Conservation (phyloP, 306 rosid genomes). For the Citrullus amarus region DNA sequence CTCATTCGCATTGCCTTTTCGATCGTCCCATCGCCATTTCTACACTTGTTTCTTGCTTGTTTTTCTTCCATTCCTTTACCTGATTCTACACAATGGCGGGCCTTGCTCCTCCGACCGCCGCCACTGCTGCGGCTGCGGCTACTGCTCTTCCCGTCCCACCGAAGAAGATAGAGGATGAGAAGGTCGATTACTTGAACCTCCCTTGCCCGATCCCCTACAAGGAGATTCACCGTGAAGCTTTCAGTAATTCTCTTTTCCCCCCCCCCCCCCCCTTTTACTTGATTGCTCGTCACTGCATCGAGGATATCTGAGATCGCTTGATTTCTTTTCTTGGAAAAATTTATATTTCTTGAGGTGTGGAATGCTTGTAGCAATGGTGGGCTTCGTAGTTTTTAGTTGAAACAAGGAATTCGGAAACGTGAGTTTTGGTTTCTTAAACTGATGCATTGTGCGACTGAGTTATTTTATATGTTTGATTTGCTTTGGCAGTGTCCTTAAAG, state of each 20-base stretch:
- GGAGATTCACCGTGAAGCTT: slow-evolving; percentile 95
- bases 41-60: background rate
- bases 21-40: background rate
- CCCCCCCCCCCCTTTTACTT: background rate
- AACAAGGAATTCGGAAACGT: background rate
- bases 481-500: slow-evolving; percentile 71
- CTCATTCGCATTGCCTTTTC: background rate
- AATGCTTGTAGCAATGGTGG: background rate
- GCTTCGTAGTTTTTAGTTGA: background rate
- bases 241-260: slow-evolving; percentile 45
- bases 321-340: background rate
- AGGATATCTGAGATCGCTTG: background rate
- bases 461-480: background rate
- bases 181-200: slow-evolving; percentile 64
- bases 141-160: slow-evolving; percentile 1
- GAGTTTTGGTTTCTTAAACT: background rate
- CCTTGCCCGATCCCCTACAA: slow-evolving; percentile 91
- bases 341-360: background rate
- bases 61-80: background rate
- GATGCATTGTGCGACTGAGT: background rate
- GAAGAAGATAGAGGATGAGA: slow-evolving; percentile 28
- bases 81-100: slow-evolving; percentile 23
- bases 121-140: slow-evolving; percentile 16
- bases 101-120: slow-evolving; percentile 22
- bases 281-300: background rate